Base-by-base conservation (phyloP, 2,329 filamentous ascomycete species). In the Talaromyces sp. region DNA sequence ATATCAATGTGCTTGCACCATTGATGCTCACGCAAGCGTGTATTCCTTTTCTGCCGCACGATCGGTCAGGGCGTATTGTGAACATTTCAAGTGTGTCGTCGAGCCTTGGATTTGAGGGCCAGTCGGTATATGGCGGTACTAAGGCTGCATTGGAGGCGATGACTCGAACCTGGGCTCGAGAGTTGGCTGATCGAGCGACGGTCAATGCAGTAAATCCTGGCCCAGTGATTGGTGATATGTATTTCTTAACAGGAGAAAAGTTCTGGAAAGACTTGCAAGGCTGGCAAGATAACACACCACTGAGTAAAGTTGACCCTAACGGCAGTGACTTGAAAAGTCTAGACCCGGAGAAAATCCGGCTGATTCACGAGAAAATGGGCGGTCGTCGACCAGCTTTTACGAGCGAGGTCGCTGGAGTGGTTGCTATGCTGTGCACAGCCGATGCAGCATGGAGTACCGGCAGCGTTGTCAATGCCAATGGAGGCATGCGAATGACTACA, bases 1-100 rank as follows among this genome's bases (percentile, higher is more conserved):
- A 84, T 59, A 83, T 94, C 75, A 96, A 96, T 70, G 91, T 95
- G 24, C 83, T 91, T 10, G 91, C 89, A 0, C 91, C 91, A 1
- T 76, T 96, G 24, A 82, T 96, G 1, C 80, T 96, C 14, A 84
- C 90, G 27, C 88, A 96, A 74, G 89, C 89, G 5, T 84, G 85
- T 0, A 76, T 86, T 32, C 88, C 86, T 0, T 87, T 88, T 74
- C 81, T 96, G 4, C 91, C 85, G 1, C 75, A 73, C 58, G 89
- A 90, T 75, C 87, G 87, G 63, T 86, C 80, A 24, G 86, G 85
- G 2, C 79, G 86, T 31, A 83, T 89, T 63, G 79, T 89, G 41
- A 88, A 86, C 64, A 70, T 88, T 54, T 84, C 80, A 51, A 84
- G 80, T 31, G 83, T 88, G 17, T 83, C 81, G 38, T 78, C 83